Evolutionary conservation across 768 basidiomycete genomes (phyloP), one percentile per base, ranked within the genome.

Genomic region (Galerina sulciceps): DNA sequence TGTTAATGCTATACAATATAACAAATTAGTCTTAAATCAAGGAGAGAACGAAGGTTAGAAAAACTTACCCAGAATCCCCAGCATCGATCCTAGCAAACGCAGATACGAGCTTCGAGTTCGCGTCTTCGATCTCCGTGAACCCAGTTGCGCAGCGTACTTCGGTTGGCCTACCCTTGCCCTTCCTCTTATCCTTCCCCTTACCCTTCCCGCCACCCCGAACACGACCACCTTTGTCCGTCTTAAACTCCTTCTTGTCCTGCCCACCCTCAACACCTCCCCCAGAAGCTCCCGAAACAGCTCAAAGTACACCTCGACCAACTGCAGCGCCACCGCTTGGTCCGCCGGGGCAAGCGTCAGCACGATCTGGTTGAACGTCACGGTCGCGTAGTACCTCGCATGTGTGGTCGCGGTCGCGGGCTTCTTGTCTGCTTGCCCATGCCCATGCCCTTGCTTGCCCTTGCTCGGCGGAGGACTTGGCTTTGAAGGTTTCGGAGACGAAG

Each of bases 311-410:
- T 94, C 90, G 17, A 98, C 86, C 59, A 98, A 79, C 59, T 85
- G 82, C 45, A 87, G 74, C 13, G 95, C 90, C 9, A 94, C 90
- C 0, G 85, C 85, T 10, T 83, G 79, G 64, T 97, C 95, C 15
- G 70, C 76, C n/a, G n/a, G n/a, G n/a, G n/a, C n/a, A 5, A 83
- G 80, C 10, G 81, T 76, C 34, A 98, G 79, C 42, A 94, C 85
- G 57, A 96, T 88, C 74, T 99, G 97, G 71, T 98, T 98, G 64
- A 98, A 88, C 0, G 96, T 97, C 68, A 97, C 94, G 6, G 90
- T 81, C 15, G 93, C 87, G 72, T 98, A 99, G 75, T 99, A 99
- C 49, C 89, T 83, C 0, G 89, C 90, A 72, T 98, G 95, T 13
- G 81, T 76, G 64, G 86, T n/a, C n/a, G n/a, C n/a, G n/a, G n/a